A percentile compares a stretch with the other conserved stretches of the same genome.
These are phyloP conservation scores for Skeletonema menzelii DNA, from an alignment of 108 stramenopile species.

Conservation along the genomic window DNA sequence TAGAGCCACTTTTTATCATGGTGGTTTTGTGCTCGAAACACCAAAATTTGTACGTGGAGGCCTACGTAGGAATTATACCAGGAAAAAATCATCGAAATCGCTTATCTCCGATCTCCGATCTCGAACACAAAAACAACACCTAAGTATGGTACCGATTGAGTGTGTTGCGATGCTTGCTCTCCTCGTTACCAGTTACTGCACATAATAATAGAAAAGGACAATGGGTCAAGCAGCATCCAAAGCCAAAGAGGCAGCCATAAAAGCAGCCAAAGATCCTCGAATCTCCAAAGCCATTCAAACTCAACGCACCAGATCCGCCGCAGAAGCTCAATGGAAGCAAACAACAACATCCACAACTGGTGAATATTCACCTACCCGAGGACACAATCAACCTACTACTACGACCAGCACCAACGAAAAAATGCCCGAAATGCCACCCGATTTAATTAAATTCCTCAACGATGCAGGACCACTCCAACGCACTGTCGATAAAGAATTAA, in stretches of 20 bases:
- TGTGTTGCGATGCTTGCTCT: no score
- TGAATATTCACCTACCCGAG: background rate
- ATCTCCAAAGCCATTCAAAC: background rate
- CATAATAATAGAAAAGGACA: background rate
- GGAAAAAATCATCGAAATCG: no score
- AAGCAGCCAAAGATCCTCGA: background rate
- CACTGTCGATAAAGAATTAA: slow-evolving; percentile 44
- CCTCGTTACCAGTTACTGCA: no score
- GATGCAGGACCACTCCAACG: slow-evolving; percentile 48
- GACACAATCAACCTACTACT: background rate
- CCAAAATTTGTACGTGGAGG: no score
- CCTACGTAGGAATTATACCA: no score
- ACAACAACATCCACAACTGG: background rate
- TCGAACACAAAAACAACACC: no score
- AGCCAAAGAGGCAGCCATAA: background rate
- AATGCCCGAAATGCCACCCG: slow-evolving; percentile 22
- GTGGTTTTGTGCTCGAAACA: no score
- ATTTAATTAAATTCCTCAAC: slow-evolving; percentile 52
- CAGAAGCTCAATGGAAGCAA: background rate
- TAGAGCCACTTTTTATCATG: no score
- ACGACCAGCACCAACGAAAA: background rate
- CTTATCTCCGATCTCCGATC: no score
- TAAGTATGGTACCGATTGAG: no score
- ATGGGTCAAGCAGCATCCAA: background rate
- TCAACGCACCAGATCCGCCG: background rate